phyloP scores from a whole-genome alignment of 768 basidiomycete genomes.

The Termitomyces titanicus region DNA sequence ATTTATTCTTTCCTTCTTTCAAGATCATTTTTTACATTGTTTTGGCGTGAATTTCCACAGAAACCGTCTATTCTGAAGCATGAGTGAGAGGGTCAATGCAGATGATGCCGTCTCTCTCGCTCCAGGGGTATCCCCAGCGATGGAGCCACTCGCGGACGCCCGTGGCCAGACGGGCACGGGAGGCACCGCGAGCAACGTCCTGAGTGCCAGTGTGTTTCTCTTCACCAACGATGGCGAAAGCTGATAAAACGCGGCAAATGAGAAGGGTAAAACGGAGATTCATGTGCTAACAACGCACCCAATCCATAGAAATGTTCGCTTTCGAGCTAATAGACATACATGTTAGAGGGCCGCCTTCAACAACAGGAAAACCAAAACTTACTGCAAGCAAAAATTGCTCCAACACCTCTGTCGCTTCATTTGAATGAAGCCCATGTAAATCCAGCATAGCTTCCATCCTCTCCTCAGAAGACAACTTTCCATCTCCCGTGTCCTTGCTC shows the following conservation, averaged over 20 bases:
- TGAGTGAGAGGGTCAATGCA: slow-evolving; percentile 88
- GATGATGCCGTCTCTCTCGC: slow-evolving; percentile 85
- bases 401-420: slow-evolving; percentile 87
- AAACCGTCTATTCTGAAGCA: slow-evolving; percentile 33
- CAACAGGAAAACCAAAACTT: slow-evolving; percentile 26
- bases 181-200: slow-evolving; percentile 76
- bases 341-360: not conserved
- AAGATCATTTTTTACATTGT: not conserved
- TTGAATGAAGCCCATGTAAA: slow-evolving; percentile 90
- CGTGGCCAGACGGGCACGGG: slow-evolving; percentile 77
- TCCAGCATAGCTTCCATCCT: slow-evolving; percentile 86
- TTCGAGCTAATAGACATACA: slow-evolving; percentile 56
- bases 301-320: slow-evolving; percentile 85
- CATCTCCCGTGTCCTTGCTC: slow-evolving; percentile 48
- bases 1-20: slow-evolving; percentile 1
- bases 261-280: not conserved
- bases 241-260: slow-evolving; percentile 30
- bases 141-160: slow-evolving; percentile 91
- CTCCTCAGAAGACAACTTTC: slow-evolving; percentile 73
- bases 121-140: slow-evolving; percentile 96
- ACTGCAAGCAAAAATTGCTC: slow-evolving; percentile 88
- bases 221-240: slow-evolving; percentile 90
- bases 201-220: slow-evolving; percentile 96
- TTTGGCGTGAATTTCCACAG: not conserved
- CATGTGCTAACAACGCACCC: slow-evolving; percentile 41